Percentiles rank a stretch among this genome's conserved stretches.
These are phyloP conservation scores for Diplodia sapinea DNA, from an alignment of 2,329 filamentous ascomycete genomes.

Conservation along the genomic window DNA sequence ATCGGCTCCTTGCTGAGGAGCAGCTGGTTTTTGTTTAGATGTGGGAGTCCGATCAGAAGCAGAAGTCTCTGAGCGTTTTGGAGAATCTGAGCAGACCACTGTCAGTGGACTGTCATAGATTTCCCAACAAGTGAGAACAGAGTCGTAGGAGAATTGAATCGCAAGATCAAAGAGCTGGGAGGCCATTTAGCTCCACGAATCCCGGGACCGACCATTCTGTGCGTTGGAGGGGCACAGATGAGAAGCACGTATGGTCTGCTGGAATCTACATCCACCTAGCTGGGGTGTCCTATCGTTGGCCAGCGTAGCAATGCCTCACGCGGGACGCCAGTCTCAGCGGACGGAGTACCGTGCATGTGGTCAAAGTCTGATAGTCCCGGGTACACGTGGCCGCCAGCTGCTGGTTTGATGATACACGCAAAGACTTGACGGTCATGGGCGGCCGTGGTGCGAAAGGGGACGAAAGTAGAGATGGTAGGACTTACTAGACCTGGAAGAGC, in stretches of 20 bases:
- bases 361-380: not conserved
- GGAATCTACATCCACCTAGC: not conserved
- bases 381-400: not conserved
- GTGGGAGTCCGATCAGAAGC: not conserved
- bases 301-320: not conserved
- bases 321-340: too few species aligned
- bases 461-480: not conserved
- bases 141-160: too few species aligned
- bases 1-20: not conserved
- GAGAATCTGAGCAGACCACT: conserved; percentile 20
- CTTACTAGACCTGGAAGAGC: conserved; percentile 41
- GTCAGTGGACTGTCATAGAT: not conserved
- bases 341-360: too few species aligned
- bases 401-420: too few species aligned
- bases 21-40: not conserved
- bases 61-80: conserved; percentile 11
- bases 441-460: not conserved
- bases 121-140: too few species aligned
- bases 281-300: not conserved
- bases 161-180: too few species aligned
- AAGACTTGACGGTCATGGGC: not conserved
- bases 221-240: not conserved
- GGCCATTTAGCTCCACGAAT: not conserved
- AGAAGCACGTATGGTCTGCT: not conserved
- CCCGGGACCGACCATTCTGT: not conserved